phyloP scores from a whole-genome alignment of 1,284 basidiomycete species.

The Vanrija pseudolonga region DNA sequence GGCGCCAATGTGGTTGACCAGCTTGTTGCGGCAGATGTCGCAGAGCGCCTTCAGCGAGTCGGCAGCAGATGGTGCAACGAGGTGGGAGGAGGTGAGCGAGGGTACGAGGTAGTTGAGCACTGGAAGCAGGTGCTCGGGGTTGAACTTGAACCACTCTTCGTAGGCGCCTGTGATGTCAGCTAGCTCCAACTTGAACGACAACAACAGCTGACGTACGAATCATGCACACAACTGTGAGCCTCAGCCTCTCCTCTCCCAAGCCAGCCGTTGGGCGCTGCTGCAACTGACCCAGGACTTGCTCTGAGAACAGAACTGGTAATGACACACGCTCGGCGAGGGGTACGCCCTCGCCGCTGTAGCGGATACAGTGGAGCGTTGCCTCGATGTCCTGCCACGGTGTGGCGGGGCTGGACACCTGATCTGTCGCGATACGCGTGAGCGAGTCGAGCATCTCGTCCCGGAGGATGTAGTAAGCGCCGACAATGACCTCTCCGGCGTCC shows the following conservation, averaged over 20 bases:
- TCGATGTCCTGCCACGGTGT: slow-evolving; percentile 62
- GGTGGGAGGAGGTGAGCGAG: slow-evolving; percentile 58
- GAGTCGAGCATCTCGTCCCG: slow-evolving; percentile 72
- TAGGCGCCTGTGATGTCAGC: slow-evolving; percentile 52
- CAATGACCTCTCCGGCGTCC: slow-evolving; percentile 83
- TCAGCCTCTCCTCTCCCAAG: slow-evolving; percentile 57
- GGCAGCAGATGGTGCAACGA: slow-evolving; percentile 70
- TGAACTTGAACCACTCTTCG: slow-evolving; percentile 72
- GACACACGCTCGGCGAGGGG: slow-evolving; percentile 66
- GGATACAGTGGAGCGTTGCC: slow-evolving; percentile 74
- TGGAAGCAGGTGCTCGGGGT: slow-evolving; percentile 52
- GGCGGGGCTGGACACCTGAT: slow-evolving; percentile 42
- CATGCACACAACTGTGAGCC: slow-evolving; percentile 65
- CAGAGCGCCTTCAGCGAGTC: slow-evolving; percentile 77
- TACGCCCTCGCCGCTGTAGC: slow-evolving; percentile 78
- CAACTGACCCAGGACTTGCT: slow-evolving; percentile 59
- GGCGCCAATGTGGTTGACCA: slow-evolving; percentile 74
- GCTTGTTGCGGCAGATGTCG: slow-evolving; percentile 72
- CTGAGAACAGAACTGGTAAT: slow-evolving; percentile 65
- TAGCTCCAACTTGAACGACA: no score
- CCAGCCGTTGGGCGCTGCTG: slow-evolving; percentile 57
- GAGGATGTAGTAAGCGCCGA: slow-evolving; percentile 86
- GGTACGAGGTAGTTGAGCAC: slow-evolving; percentile 67
- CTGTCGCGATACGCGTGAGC: slow-evolving; percentile 60
- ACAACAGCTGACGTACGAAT: slow-evolving; percentile 55